Base-by-base conservation (phyloP, 1,139 yeast genomes). In the Kurtzmaniella natalensis region DNA sequence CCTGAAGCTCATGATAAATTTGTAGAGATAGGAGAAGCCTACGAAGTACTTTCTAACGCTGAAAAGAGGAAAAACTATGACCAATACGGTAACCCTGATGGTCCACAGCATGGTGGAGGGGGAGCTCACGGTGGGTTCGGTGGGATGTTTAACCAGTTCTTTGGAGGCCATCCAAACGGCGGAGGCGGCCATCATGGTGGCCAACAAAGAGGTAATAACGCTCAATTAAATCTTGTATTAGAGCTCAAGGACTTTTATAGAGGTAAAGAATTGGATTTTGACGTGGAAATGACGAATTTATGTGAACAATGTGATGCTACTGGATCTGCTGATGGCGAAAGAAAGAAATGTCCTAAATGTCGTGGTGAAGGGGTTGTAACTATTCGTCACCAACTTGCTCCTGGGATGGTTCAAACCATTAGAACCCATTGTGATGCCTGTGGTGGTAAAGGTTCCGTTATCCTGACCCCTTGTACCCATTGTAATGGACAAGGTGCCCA, bases 21-120 rank as follows among this genome's bases (percentile, higher is more conserved):
- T 57, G 81, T 92, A 34, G 95, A 88, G 55, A 76, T 92, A 19
- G 95, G 96, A 7, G 95, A 84, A 47, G 97, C 97, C 0, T 92
- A 92, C 55, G 97, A 89, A 41, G 86, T 88, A 9, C 70, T 92
- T 41, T 75, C 81, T 39, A 89, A 89, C 53, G 60, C 73, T 10
- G 85, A 83, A 37, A 85, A 87, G 57, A 74, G 86, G 40, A 53
- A 68, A 27, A 72, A 77, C 24, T 92, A 82, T 53, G 97, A 92
- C 56, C 66, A 69, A 34, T 86, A 67, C 51, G 98, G 98, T 22
- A 85, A 81, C 43, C 95, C 92, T 22, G 94, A 89, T 2, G 68
- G 89, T 19, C 70, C 72, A 42, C 55, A 64, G 10, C 36, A 28
- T 5, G 24, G 20, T 38, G 68, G 66, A 7, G 72, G 69, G 2